These are phyloP conservation scores for Noccaea caerulescens DNA, from an alignment of 345 rosid genomes.

Conservation along the genomic window DNA sequence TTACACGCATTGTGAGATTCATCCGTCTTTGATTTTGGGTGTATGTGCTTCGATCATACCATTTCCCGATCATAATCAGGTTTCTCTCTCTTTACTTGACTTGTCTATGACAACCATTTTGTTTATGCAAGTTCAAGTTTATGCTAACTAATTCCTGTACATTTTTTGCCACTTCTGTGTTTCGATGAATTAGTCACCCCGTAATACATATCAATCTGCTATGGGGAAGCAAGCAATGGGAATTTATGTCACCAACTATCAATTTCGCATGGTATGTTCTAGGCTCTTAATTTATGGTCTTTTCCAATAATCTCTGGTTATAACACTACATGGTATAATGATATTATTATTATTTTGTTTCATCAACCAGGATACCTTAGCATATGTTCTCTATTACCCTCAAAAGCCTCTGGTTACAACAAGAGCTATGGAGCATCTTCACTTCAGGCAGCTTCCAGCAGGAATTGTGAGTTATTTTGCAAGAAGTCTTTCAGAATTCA, in stretches of 20 bases:
- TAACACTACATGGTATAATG: conserved; percentile 8
- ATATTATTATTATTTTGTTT: conserved; percentile 5
- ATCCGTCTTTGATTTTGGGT: conserved; percentile 94
- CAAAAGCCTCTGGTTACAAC: conserved; percentile 99
- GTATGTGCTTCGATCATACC: conserved; percentile 99
- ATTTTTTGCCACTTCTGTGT: neutral
- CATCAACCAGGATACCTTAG: conserved; percentile 78
- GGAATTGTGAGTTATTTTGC: conserved; percentile 73
- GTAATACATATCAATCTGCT: conserved; percentile 99
- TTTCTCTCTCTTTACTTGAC: conserved; percentile 37
- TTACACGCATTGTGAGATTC: conserved; percentile 98
- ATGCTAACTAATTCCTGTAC: conserved; percentile 17
- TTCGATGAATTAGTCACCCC: conserved; percentile 72
- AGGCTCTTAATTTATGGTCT: conserved; percentile 21
- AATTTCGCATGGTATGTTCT: conserved; percentile 81
- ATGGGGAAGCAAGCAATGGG: conserved; percentile 99
- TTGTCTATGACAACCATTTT: conserved; percentile 4
- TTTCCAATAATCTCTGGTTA: neutral
- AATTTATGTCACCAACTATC: conserved; percentile 96
- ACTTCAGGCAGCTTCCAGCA: conserved; percentile 99
- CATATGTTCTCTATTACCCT: conserved; percentile 96
- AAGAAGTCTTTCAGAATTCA: conserved; percentile 19
- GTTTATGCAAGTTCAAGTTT: conserved; percentile 3
- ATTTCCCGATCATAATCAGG: conserved; percentile 99
- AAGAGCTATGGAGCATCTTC: conserved; percentile 99